Evolutionary conservation across 768 basidiomycete species (phyloP).

Genomic region (Clitopilus hobsonii): DNA sequence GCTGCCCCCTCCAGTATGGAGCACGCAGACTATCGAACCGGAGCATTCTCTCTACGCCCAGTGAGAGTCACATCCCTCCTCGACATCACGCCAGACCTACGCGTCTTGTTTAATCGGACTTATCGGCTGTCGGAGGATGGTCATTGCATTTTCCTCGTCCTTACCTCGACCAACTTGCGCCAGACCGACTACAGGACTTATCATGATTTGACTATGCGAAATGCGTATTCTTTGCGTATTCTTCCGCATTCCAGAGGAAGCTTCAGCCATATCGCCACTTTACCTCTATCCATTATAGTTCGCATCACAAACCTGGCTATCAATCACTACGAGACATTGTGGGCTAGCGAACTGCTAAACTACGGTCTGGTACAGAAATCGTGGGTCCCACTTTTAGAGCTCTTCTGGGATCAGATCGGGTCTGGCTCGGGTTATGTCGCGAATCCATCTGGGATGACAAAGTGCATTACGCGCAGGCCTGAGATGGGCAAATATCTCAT

Average conservation of each 20-base stretch:
- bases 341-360: neutral
- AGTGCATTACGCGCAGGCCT: neutral
- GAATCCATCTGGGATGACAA: neutral
- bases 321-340: neutral
- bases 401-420: neutral
- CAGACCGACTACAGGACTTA: neutral
- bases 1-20: neutral
- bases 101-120: neutral
- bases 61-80: too few relatives aligned
- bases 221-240: neutral
- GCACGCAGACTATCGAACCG: too few relatives aligned
- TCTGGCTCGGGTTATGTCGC: neutral
- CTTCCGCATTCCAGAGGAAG: neutral
- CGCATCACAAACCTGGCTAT: neutral
- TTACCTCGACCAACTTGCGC: neutral
- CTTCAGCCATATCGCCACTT: neutral
- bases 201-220: neutral
- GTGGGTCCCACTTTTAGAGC: neutral
- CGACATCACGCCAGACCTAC: neutral
- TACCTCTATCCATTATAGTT: neutral
- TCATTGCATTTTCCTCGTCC: neutral
- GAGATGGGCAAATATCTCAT: neutral
- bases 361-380: neutral
- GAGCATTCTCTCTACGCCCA: too few relatives aligned
- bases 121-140: neutral